Conservation (phyloP, 805 yeast species). For the Suhomyces sp. region DNA sequence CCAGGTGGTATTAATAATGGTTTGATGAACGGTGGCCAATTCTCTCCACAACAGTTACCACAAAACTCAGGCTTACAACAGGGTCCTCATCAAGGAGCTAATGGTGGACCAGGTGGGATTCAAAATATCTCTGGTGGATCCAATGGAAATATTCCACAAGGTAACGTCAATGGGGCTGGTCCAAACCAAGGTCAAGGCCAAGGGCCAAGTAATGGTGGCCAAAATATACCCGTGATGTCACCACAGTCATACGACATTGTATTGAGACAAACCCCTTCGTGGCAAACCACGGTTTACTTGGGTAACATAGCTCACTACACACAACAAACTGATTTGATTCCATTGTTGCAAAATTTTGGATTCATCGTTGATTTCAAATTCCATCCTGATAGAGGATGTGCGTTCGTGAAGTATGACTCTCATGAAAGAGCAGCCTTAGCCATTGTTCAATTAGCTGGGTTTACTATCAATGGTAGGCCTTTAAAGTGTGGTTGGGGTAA, state of each 20-base stretch:
- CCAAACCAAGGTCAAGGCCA: constrained; percentile 1
- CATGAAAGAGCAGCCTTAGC: constrained; percentile 90
- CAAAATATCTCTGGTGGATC: constrained; percentile 8
- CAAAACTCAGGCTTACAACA: constrained; percentile 4
- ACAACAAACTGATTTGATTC: constrained; percentile 69
- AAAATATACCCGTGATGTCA: constrained; percentile 31
- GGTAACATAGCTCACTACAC: constrained; percentile 82
- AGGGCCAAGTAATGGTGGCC: constrained; percentile 5
- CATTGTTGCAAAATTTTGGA: constrained; percentile 76
- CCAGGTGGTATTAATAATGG: background rate
- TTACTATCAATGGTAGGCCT: constrained; percentile 71
- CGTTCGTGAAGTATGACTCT: constrained; percentile 81
- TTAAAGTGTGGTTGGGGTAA: constrained; percentile 89
- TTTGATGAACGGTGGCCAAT: constrained; percentile 1
- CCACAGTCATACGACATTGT: constrained; percentile 70
- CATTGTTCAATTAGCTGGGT: constrained; percentile 73
- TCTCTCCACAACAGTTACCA: constrained; percentile 3
- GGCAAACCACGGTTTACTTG: constrained; percentile 83
- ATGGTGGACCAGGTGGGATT: constrained; percentile 1
- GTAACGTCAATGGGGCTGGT: background rate
- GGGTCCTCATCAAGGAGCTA: background rate
- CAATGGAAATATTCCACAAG: constrained; percentile 5
- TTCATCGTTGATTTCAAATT: constrained; percentile 77
- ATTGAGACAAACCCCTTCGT: constrained; percentile 73
- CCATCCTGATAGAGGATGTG: constrained; percentile 81